Evolutionary conservation across 1,284 basidiomycete species (phyloP).

Genomic region (Papiliotrema fonsecae): DNA sequence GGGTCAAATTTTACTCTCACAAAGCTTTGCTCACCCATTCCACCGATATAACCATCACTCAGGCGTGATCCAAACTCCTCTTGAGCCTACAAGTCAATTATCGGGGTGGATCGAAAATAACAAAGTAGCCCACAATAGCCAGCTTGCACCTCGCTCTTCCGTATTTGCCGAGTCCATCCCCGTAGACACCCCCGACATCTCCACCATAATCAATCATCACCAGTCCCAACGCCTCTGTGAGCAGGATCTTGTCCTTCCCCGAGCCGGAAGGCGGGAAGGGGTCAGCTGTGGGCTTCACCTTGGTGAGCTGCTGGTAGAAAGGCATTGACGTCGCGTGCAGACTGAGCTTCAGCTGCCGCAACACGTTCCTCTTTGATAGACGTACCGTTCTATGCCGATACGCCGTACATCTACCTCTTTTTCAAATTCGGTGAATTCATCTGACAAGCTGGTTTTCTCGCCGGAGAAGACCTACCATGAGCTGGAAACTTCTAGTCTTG

Average conservation of each 20-base stretch:
- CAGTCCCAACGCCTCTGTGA: slow-evolving; percentile 70
- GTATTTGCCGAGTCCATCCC: slow-evolving; percentile 61
- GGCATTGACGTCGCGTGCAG: slow-evolving; percentile 44
- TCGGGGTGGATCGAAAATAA: not conserved
- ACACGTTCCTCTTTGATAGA: slow-evolving; percentile 4
- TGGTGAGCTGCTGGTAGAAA: slow-evolving; percentile 39
- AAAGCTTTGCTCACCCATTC: slow-evolving; percentile 49
- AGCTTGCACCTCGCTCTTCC: slow-evolving; percentile 76
- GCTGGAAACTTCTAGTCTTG: not conserved
- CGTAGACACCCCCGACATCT: slow-evolving; percentile 66
- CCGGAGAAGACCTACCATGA: slow-evolving; percentile 57
- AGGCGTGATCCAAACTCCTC: slow-evolving; percentile 69
- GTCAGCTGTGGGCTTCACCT: slow-evolving; percentile 42
- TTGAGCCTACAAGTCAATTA: slow-evolving; percentile 48
- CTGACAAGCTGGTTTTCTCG: slow-evolving; percentile 58
- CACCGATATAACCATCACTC: slow-evolving; percentile 63
- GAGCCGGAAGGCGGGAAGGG: slow-evolving; percentile 37
- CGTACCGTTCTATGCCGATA: slow-evolving; percentile 61
- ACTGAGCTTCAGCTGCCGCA: slow-evolving; percentile 14
- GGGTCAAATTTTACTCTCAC: not conserved
- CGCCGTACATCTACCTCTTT: slow-evolving; percentile 64
- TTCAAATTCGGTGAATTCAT: slow-evolving; percentile 64
- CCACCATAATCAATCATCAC: slow-evolving; percentile 82
- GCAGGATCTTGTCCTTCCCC: slow-evolving; percentile 50
- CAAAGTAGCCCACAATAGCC: slow-evolving; percentile 59